These are phyloP conservation scores for Exophiala oligosperma DNA, from an alignment of 2,329 filamentous ascomycete genomes.

Conservation along the genomic window DNA sequence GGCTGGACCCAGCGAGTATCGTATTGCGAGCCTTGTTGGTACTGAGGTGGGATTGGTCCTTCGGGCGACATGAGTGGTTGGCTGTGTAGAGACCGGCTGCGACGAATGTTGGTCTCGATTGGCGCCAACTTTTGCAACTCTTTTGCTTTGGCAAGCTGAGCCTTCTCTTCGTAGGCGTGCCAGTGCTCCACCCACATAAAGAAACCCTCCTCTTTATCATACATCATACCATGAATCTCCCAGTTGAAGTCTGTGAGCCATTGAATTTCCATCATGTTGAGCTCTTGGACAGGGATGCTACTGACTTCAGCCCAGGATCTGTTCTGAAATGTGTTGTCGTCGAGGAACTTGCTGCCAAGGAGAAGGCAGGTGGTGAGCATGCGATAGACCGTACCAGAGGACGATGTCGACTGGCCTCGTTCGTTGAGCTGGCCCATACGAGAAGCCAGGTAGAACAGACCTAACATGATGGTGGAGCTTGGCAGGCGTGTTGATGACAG, in stretches of 20 bases:
- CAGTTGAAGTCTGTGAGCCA: conserved; percentile 84
- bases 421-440: conserved; percentile 73
- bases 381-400: conserved; percentile 75
- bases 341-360: conserved; percentile 90
- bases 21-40: conserved; percentile 46
- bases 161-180: conserved; percentile 61
- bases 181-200: conserved; percentile 65
- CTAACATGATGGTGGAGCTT: conserved; percentile 85
- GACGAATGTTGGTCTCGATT: conserved; percentile 64
- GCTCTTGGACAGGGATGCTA: conserved; percentile 77
- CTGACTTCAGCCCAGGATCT: conserved; percentile 98
- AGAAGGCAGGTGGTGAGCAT: conserved; percentile 83
- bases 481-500: conserved; percentile 86
- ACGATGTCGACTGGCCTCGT: conserved; percentile 55
- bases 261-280: conserved; percentile 83
- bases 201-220: conserved; percentile 69
- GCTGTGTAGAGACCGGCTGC: conserved; percentile 47
- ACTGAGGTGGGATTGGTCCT: conserved; percentile 51
- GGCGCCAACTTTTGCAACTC: conserved; percentile 56
- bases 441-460: conserved; percentile 84
- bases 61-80: conserved; percentile 52
- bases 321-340: conserved; percentile 98
- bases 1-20: conserved; percentile 55
- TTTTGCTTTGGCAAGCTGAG: conserved; percentile 46
- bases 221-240: conserved; percentile 82